Evolutionary conservation across 2,329 filamentous ascomycete genomes (phyloP).

Genomic region (Colletotrichum eleusines): DNA sequence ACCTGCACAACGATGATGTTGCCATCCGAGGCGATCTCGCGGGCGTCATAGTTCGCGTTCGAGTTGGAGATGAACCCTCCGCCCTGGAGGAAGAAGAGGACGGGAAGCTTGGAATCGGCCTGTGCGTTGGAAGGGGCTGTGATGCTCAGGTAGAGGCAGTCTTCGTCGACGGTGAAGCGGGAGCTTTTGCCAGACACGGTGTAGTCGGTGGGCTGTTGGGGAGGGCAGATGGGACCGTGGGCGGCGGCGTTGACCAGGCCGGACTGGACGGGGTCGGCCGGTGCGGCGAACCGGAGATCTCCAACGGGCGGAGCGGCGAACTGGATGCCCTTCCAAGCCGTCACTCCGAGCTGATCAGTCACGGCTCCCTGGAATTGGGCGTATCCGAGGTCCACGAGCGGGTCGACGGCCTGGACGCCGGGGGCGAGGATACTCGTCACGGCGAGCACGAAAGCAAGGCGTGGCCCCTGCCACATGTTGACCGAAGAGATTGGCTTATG

Average conservation of each 20-base stretch:
- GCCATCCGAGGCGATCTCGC: constrained; percentile 68
- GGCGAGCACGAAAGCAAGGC: constrained; percentile 18
- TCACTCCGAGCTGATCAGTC: constrained; percentile 63
- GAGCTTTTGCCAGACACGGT: constrained; percentile 30
- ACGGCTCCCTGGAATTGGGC: constrained; percentile 70
- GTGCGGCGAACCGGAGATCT: constrained; percentile 74
- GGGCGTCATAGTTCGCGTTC: constrained; percentile 68
- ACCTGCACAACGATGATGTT: constrained; percentile 77
- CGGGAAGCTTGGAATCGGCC: constrained; percentile 66
- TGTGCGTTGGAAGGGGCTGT: constrained; percentile 69
- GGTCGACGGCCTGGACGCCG: constrained; percentile 43
- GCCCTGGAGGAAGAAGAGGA: constrained; percentile 71
- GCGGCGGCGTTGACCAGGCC: constrained; percentile 64
- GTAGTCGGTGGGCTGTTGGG: constrained; percentile 45
- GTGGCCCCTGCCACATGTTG: constrained; percentile 27
- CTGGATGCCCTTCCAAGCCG: constrained; percentile 80
- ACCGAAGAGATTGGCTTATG: background rate
- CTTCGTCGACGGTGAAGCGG: constrained; percentile 60
- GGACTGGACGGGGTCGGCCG: constrained; percentile 63
- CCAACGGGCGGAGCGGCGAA: constrained; percentile 79
- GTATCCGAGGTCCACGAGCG: constrained; percentile 73
- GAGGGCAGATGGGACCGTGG: constrained; percentile 47
- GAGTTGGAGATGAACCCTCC: constrained; percentile 69
- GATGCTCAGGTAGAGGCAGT: constrained; percentile 77
- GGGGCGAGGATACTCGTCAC: constrained; percentile 11